Conservation (phyloP, 495 filamentous ascomycete genomes). For the Tuber umbilicatum region DNA sequence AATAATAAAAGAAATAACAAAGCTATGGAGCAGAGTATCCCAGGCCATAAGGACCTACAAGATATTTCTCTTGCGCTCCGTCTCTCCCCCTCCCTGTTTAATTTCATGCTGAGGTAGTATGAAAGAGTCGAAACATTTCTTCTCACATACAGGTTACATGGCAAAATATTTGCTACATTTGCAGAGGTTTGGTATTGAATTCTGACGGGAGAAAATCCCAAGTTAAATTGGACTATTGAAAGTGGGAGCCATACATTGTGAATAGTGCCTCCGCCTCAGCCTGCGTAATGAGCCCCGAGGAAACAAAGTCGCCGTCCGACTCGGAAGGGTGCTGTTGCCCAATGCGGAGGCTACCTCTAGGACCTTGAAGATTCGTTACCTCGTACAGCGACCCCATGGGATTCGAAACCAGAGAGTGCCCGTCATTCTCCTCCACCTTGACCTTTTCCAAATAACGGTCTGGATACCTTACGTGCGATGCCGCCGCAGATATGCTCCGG, state of each 20-base stretch:
- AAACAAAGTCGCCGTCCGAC: conserved; percentile 47
- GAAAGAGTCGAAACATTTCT: conserved; percentile 6
- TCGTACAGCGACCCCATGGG: conserved; percentile 58
- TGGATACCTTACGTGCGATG: conserved; percentile 15
- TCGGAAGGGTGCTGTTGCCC: conserved; percentile 46
- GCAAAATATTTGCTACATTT: conserved; percentile 3
- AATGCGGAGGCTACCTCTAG: conserved; percentile 46
- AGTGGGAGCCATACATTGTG: conserved; percentile 31
- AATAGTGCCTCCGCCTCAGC: conserved; percentile 43
- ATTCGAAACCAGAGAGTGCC: conserved; percentile 49
- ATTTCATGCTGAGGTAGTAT: conserved; percentile 5
- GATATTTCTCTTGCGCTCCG: not conserved
- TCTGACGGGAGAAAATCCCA: conserved; percentile 4
- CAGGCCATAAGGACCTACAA: not conserved
- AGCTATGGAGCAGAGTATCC: not conserved
- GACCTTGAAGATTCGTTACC: conserved; percentile 53
- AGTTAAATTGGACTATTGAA: conserved; percentile 5
- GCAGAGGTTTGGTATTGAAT: conserved; percentile 3
- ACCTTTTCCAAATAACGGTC: conserved; percentile 46
- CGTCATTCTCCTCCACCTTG: conserved; percentile 50
- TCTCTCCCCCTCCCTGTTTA: not conserved
- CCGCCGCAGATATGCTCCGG: conserved; percentile 36
- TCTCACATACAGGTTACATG: conserved; percentile 7
- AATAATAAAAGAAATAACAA: not conserved
- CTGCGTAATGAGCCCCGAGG: conserved; percentile 37